Base-by-base conservation (phyloP, 2,329 filamentous ascomycete species). In the Colletotrichum noveboracense region DNA sequence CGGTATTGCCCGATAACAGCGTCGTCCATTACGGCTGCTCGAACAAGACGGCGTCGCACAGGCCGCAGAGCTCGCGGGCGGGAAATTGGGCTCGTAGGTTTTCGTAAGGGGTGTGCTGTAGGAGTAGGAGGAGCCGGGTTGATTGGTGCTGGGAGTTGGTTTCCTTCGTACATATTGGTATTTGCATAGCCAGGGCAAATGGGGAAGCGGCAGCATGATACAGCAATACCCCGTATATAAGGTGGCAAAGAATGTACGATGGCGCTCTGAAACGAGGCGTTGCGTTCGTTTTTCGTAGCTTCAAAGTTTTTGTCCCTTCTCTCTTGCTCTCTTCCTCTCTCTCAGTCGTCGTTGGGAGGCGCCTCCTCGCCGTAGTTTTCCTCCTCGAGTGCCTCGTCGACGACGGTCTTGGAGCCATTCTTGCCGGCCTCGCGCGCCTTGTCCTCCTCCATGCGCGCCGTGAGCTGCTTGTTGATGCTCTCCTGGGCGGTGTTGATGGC, bases 321-420 rank as follows among this genome's bases (percentile, higher is more conserved):
- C 21, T 48, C 30, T 48, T 43, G 12, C 5, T n/a, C 30, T 21
- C 7, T 13, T 32, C 9, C 32, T 26, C 5, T 36, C 10, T 52
- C 32, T 80, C 80, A 82, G 69, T 90, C 90, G 71, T 94, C 93
- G 56, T 94, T 93, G 66, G 93, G 92, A 14, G 91, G 87, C 28
- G 93, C 91, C 83, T 98, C 95, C 84, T 98, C 96, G 64, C 95
- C 96, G 82, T 98, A 98, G 81, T 96, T 94, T 80, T 94, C 91
- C 81, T 95, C 94, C 81, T 93, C 92, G 77, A 90, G 89, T 13
- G 84, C 87, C 75, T 93, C 91, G 75, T 91, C 89, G 12, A 87
- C 80, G 10, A 75, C 79, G 5, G 70, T 71, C 62, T 75, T 80
- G 10, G 60, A 8, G 74, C 80, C 65, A 74, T 80, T 75, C 43